Base-by-base conservation (phyloP, 768 basidiomycete genomes). In the Rhodosporidiobolus sp. region DNA sequence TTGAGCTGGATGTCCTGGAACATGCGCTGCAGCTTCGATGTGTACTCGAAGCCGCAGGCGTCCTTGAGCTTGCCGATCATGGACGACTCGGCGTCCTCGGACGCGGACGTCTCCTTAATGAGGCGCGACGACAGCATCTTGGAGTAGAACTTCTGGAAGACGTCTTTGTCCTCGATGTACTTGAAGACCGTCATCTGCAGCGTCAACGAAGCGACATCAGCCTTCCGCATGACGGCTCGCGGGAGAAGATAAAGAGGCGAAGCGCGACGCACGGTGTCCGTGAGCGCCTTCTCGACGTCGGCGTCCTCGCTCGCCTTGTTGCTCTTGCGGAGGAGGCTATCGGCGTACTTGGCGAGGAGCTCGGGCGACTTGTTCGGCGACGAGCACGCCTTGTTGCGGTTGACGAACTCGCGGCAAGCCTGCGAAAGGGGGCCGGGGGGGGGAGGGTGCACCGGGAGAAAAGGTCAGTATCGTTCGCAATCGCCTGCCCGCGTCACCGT, bases 31-130 rank as follows among this genome's bases (percentile, higher is more conserved):
- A 98, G 83, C 82, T 97, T 97, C 83, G 90, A 90, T 49, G 94
- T 96, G 81, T 97, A 96, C 78, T 97, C 94, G 83, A 92, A 94
- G 65, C 95, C 95, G 78, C 92, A 96, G 14, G 90, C 90, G 78
- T 94, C 94, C 84, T 96, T 97, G 77, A 99, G 82, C 82, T 96
- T 97, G 61, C 92, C 90, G 77, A 97, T 96, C 95, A 99, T 99
- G 81, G 90, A 94, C 34, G 91, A 89, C 80, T 99, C 95, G 61
- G 89, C 90, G 81, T 99, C 95, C 77, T 97, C 94, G 4, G 94
- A 97, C 12, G 92, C 91, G 19, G 93, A 97, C 5, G 90, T 88
- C 20, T 88, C 87, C 76, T 91, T 88, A 76, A 99, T 92, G 34
- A 99, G 87, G 72, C 95, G 92, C 80, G 91, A 91, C 48, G 91